Evolutionary conservation across 1,284 basidiomycete genomes (phyloP), one percentile per base, ranked within the genome.

Genomic region (Papiliotrema nemorosa): DNA sequence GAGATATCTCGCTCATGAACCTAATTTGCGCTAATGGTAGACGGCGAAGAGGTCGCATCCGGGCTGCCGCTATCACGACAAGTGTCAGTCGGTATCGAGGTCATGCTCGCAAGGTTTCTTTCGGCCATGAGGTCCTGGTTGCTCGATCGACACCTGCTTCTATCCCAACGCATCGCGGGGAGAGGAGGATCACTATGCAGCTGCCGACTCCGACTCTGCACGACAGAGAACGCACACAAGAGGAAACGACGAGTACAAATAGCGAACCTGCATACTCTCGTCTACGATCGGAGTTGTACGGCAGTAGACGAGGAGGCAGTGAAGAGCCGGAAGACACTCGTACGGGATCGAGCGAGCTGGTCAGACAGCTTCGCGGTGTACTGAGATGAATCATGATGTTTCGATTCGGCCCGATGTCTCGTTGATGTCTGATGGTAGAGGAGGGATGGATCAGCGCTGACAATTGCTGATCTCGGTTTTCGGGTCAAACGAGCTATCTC

Each of bases 221-320:
- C 12, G 10, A n/a, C n/a, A n/a, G n/a, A n/a, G n/a, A n/a, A n/a
- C n/a, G n/a, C n/a, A n/a, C n/a, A n/a, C n/a, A n/a, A n/a, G n/a
- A n/a, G n/a, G n/a, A n/a, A n/a, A 29, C 44, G 20, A 53, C 49
- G 22, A 63, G 60, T 0, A 61, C 65, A 1, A 51, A 48, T 14
- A 64, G 63, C 38, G 70, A 72, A 48, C 70, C 68, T 10, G 64
- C 69, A 3, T 70, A 69, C 47, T 60, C 60, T 2, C 54, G 68
- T 3, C 45, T 69, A 26, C 45, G 64, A 16, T 54, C 54, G 5
- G 70, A 72, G 49, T 50, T 69, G 35, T 57, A 49, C 16, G 25
- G 57, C 16, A 47, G 55, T 21, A 44, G 57, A 26, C 43, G 62
- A 34, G 58, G 55, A 10, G 57, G 41, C 9, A 64, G 60, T 47